A percentile compares a stretch with the other conserved stretches of the same genome.
phyloP scores from a whole-genome alignment of 2,329 filamentous ascomycete genomes.

The Paraconiothyrium sp. region DNA sequence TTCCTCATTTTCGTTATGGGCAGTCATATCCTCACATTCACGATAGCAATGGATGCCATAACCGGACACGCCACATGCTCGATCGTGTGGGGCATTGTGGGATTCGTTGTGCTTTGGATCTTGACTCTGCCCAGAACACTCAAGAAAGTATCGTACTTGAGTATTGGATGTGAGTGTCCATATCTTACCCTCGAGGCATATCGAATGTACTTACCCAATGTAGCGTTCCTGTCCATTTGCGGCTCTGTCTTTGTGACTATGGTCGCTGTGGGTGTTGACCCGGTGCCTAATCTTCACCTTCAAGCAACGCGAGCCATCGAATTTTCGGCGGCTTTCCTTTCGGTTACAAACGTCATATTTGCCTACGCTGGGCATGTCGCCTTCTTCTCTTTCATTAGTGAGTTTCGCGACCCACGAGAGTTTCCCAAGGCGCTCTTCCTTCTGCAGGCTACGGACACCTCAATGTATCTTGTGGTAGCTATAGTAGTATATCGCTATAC shows the following conservation, averaged over 20 bases:
- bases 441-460: constrained; percentile 67
- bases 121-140: constrained; percentile 70
- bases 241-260: constrained; percentile 72
- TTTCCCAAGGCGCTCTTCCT: constrained; percentile 70
- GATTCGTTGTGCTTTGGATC: constrained; percentile 66
- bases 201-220: background rate
- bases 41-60: constrained; percentile 71
- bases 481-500: constrained; percentile 73
- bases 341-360: constrained; percentile 70
- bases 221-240: constrained; percentile 70
- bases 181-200: background rate
- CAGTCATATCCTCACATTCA: constrained; percentile 75
- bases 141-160: constrained; percentile 69
- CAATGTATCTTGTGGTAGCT: constrained; percentile 72
- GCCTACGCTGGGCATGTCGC: constrained; percentile 73
- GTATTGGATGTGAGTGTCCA: constrained; percentile 60
- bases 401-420: constrained; percentile 68
- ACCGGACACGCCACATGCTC: constrained; percentile 69
- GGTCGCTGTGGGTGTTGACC: constrained; percentile 66
- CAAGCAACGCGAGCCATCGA: constrained; percentile 26
- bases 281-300: constrained; percentile 37
- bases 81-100: constrained; percentile 70
- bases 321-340: constrained; percentile 31
- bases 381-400: constrained; percentile 73
- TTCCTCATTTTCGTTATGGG: constrained; percentile 74